Evolutionary conservation across 192 early-diverging fungal genomes (phyloP).

Genomic region (Coemansia furcata): DNA sequence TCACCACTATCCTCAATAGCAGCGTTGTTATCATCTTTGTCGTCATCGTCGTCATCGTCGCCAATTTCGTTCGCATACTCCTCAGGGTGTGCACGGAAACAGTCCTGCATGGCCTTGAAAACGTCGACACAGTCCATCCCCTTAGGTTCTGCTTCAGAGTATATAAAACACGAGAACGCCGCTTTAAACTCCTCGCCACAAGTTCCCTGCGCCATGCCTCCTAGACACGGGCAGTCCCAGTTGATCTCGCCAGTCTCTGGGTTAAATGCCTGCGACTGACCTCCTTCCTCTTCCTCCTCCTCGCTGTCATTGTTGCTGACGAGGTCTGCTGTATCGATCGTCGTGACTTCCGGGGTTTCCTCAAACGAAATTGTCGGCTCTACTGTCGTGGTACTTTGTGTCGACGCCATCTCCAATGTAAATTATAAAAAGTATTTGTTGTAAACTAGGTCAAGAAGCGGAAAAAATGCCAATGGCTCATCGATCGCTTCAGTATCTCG

Average conservation of each 20-base stretch:
- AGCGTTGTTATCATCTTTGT: neutral
- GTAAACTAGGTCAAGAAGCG: neutral
- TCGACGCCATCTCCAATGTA: neutral
- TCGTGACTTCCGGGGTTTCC: neutral
- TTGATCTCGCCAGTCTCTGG: slow-evolving; percentile 89
- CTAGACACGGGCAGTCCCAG: slow-evolving; percentile 96
- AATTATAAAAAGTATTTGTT: neutral
- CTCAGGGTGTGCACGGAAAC: slow-evolving; percentile 88
- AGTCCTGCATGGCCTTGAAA: slow-evolving; percentile 93
- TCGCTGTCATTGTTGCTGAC: neutral
- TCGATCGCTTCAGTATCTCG: neutral
- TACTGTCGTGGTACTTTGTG: slow-evolving; percentile 1
- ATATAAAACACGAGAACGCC: slow-evolving; percentile 97
- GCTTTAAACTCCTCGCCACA: slow-evolving; percentile 96
- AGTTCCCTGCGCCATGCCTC: slow-evolving; percentile 92
- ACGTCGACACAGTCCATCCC: slow-evolving; percentile 94
- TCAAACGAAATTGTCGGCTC: neutral
- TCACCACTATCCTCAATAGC: slow-evolving; percentile 8
- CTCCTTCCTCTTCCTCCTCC: slow-evolving; percentile 8
- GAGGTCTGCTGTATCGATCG: slow-evolving; percentile 40
- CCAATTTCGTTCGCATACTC: slow-evolving; percentile 75
- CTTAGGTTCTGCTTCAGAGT: slow-evolving; percentile 89
- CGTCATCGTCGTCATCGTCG: slow-evolving; percentile 64
- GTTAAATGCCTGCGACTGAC: slow-evolving; percentile 63
- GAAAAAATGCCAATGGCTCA: neutral